Conservation (phyloP, 148 eudicot species). For the Chenopodium berlandieri region DNA sequence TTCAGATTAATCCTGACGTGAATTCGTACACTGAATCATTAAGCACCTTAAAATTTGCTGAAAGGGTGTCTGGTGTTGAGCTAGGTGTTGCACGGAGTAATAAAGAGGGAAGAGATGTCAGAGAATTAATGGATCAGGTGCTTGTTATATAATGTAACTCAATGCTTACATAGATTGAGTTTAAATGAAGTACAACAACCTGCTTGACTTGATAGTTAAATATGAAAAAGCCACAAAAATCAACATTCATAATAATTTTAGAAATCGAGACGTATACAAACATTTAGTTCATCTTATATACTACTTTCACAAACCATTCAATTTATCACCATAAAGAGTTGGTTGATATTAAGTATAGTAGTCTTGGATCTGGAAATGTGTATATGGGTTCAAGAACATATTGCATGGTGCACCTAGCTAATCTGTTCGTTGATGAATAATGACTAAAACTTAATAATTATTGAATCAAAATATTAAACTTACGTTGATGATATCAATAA, state of each 20-base stretch:
- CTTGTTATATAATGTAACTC: constrained; percentile 2
- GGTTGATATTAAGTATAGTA: background rate
- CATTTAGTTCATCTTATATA: background rate
- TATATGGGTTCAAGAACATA: background rate
- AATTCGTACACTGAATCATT: constrained; percentile 51
- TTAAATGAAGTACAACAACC: background rate
- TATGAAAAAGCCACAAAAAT: background rate
- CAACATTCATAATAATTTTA: background rate
- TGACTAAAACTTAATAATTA: too few relatives aligned
- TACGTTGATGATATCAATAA: background rate
- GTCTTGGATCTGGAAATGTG: background rate
- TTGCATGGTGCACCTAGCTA: background rate
- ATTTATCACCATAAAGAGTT: background rate
- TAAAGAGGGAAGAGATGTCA: constrained; percentile 65
- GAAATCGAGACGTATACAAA: background rate
- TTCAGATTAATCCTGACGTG: constrained; percentile 66
- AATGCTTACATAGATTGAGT: background rate
- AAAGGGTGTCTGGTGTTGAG: constrained; percentile 76
- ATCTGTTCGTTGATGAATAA: background rate
- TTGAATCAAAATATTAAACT: background rate
- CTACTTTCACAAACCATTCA: background rate
- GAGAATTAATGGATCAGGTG: constrained; percentile 71
- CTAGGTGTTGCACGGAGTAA: constrained; percentile 67
- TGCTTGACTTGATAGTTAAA: background rate
- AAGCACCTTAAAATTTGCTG: constrained; percentile 80